Evolutionary conservation across 139 green algal genomes (phyloP).

Genomic region (Chlorella sp.): DNA sequence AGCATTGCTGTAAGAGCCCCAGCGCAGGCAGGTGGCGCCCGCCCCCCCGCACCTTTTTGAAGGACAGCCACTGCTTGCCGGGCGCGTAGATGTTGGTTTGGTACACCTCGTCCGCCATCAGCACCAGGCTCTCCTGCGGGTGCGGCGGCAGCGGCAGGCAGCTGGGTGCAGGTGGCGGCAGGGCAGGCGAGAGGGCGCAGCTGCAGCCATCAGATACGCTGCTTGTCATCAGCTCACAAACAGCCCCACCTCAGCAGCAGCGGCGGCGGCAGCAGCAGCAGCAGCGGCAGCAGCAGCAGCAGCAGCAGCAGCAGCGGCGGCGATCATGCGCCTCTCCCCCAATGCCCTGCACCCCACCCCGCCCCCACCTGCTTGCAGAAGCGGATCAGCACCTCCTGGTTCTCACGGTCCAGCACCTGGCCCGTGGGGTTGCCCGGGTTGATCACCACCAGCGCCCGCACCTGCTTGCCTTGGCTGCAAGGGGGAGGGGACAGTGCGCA

Average conservation of each 20-base stretch:
- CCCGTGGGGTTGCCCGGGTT: slow-evolving; percentile 97
- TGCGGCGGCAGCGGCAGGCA: too few relatives aligned
- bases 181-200: background rate
- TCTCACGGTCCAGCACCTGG: slow-evolving; percentile 71
- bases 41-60: slow-evolving; percentile 75
- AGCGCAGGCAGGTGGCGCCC: background rate
- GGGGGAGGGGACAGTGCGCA: background rate
- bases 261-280: background rate
- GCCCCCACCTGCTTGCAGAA: slow-evolving; percentile 66
- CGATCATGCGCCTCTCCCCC: too few relatives aligned
- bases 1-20: too few relatives aligned
- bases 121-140: slow-evolving; percentile 73
- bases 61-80: slow-evolving; percentile 78
- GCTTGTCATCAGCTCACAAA: too few relatives aligned
- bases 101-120: slow-evolving; percentile 96
- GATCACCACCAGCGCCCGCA: slow-evolving; percentile 90
- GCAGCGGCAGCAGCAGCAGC: too few relatives aligned
- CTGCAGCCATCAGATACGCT: background rate
- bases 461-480: slow-evolving; percentile 42
- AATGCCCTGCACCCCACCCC: background rate
- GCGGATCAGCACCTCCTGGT: slow-evolving; percentile 71
- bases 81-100: slow-evolving; percentile 93
- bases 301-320: too few relatives aligned
- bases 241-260: too few relatives aligned
- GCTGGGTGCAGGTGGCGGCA: background rate